phyloP scores from a whole-genome alignment of 2,329 filamentous ascomycete genomes.

The Neospermospora avenae region DNA sequence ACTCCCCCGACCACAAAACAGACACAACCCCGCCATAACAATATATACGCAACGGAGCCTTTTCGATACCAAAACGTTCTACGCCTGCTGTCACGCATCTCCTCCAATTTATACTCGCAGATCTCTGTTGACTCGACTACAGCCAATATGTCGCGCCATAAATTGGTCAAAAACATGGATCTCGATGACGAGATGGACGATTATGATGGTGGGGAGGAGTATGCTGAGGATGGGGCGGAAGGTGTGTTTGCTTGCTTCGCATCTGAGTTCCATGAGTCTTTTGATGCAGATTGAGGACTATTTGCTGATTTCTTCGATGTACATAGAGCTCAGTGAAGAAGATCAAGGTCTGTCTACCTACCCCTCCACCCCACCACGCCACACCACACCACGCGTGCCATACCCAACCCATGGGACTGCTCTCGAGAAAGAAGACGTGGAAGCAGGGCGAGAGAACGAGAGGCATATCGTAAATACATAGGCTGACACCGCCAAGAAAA shows the following conservation, averaged over 20 bases:
- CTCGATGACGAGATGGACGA: constrained; percentile 48
- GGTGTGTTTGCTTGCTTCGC: constrained; percentile 11
- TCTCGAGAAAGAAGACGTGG: neutral
- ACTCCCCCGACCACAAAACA: too few species aligned
- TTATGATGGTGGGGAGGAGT: constrained; percentile 46
- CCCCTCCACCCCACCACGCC: neutral
- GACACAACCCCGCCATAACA: neutral
- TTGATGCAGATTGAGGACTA: neutral
- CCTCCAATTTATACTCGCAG: neutral
- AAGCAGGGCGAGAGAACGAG: neutral
- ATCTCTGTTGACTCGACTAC: too few species aligned
- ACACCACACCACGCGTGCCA: neutral
- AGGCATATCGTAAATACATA: neutral
- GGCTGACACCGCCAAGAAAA: constrained; percentile 37
- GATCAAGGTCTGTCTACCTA: constrained; percentile 31
- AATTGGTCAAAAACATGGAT: constrained; percentile 39
- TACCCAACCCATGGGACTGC: neutral
- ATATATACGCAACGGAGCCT: too few species aligned
- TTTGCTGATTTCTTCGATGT: constrained; percentile 9
- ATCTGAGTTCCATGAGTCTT: neutral
- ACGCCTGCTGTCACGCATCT: neutral
- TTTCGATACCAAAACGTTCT: neutral
- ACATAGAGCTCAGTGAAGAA: constrained; percentile 34
- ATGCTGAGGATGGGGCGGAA: constrained; percentile 39
- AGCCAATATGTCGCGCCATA: constrained; percentile 39